Conservation (phyloP, 2,329 filamentous ascomycete genomes). For the Blastomyces parvus region DNA sequence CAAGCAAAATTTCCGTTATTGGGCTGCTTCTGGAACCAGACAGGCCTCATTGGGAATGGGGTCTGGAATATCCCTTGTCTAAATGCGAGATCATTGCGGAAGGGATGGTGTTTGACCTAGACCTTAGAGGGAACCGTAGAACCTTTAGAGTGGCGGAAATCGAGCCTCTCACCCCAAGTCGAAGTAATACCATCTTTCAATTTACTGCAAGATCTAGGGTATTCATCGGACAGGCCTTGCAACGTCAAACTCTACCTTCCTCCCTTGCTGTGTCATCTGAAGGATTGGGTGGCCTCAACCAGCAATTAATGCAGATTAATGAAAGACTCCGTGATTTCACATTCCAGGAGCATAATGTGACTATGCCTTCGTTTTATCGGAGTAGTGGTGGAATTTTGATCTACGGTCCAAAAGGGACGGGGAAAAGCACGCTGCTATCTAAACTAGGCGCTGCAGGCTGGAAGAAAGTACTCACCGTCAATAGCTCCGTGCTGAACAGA, state of each 20-base stretch:
- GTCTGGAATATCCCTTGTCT: conserved; percentile 36
- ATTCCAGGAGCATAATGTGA: conserved; percentile 19
- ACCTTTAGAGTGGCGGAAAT: conserved; percentile 55
- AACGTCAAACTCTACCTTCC: conserved; percentile 10
- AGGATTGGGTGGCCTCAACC: conserved; percentile 58
- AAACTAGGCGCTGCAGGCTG: conserved; percentile 59
- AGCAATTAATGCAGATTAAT: conserved; percentile 59
- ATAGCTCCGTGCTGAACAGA: conserved; percentile 26
- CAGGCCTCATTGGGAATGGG: conserved; percentile 41
- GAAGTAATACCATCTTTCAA: conserved; percentile 32
- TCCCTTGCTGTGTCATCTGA: conserved; percentile 30
- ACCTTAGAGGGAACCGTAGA: conserved; percentile 47
- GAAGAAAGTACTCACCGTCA: conserved; percentile 53
- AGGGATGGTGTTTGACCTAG: conserved; percentile 60
- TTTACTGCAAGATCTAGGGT: conserved; percentile 28
- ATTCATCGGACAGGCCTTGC: conserved; percentile 22
- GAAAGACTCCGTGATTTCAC: conserved; percentile 52
- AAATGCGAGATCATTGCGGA: conserved; percentile 59
- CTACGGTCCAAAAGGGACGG: conserved; percentile 73
- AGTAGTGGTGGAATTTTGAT: conserved; percentile 56
- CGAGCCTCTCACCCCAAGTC: conserved; percentile 37
- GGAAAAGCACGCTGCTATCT: conserved; percentile 67
- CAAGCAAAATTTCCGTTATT: conserved; percentile 23
- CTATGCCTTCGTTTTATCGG: conserved; percentile 35
- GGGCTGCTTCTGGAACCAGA: conserved; percentile 27